phyloP scores from a whole-genome alignment of 768 basidiomycete species.

The Leccinum obscurum region DNA sequence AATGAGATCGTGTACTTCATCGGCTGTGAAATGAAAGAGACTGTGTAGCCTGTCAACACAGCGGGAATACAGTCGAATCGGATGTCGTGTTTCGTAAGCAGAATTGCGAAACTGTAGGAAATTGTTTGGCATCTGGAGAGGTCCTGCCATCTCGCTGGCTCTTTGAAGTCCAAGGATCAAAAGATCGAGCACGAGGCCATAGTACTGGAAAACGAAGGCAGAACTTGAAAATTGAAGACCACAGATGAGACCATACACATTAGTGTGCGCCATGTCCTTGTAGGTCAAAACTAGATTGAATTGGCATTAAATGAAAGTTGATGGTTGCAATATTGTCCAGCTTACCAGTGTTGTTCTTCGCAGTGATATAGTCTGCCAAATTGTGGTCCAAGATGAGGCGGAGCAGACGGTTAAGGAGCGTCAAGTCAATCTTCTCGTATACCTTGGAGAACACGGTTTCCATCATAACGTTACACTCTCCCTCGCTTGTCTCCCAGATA shows the following conservation, averaged over 20 bases:
- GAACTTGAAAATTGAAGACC: conserved; percentile 87
- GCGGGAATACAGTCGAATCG: conserved; percentile 28
- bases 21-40: conserved; percentile 95
- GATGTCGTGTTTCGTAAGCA: conserved; percentile 92
- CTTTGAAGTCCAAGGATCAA: conserved; percentile 96
- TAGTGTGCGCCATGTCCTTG: conserved; percentile 98
- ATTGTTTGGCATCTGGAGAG: conserved; percentile 96
- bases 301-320: conserved; percentile 11
- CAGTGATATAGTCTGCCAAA: conserved; percentile 97
- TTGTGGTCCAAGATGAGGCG: conserved; percentile 98
- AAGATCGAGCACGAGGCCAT: conserved; percentile 93
- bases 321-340: not conserved
- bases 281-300: conserved; percentile 66
- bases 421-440: conserved; percentile 98
- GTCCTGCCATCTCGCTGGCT: conserved; percentile 98
- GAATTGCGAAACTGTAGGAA: conserved; percentile 97
- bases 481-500: conserved; percentile 97
- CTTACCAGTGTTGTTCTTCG: conserved; percentile 92
- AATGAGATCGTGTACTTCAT: conserved; percentile 95
- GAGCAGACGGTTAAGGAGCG: conserved; percentile 90
- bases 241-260: conserved; percentile 95
- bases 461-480: conserved; percentile 98
- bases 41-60: conserved; percentile 84
- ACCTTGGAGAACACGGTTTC: conserved; percentile 97
- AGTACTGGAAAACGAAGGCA: conserved; percentile 98